phyloP scores from a whole-genome alignment of 129 eudicot species.

The Gnaphalium uliginosum region DNA sequence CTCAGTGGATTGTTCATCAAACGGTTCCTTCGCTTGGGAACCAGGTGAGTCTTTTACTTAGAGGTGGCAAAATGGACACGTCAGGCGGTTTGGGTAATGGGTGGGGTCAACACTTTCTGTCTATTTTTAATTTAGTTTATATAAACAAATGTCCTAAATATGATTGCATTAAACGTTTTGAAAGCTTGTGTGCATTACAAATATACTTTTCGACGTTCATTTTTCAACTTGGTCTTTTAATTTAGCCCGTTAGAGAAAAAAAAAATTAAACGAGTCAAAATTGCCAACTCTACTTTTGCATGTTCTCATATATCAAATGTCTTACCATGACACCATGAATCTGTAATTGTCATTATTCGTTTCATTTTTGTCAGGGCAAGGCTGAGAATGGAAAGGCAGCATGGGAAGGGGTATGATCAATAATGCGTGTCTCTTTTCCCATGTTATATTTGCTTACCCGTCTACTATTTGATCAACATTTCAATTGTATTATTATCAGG shows the following conservation, averaged over 20 bases:
- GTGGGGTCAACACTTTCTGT: neutral
- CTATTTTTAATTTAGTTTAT: no score
- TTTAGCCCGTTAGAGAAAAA: no score
- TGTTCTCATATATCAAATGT: neutral
- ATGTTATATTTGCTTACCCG: neutral
- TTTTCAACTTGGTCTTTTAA: no score
- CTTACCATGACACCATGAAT: neutral
- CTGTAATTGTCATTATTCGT: neutral
- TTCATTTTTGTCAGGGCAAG: conserved; percentile 44
- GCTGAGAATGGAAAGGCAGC: conserved; percentile 59
- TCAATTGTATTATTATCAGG: conserved; percentile 42
- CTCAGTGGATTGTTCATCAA: conserved; percentile 92
- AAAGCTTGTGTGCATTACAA: no score
- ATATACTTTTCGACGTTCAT: no score
- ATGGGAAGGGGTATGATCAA: conserved; percentile 76
- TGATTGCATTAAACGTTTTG: no score
- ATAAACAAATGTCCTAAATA: no score
- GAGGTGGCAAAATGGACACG: neutral
- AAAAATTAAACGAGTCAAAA: no score
- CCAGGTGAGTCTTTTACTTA: conserved; percentile 50
- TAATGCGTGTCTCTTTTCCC: conserved; percentile 11
- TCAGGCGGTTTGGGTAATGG: neutral
- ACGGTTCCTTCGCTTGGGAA: conserved; percentile 88
- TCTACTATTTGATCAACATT: neutral
- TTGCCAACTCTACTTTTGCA: no score